Evolutionary conservation across 1,284 basidiomycete species (phyloP), one percentile per base, ranked within the genome.

Genomic region (Xerocomus amazonicus): DNA sequence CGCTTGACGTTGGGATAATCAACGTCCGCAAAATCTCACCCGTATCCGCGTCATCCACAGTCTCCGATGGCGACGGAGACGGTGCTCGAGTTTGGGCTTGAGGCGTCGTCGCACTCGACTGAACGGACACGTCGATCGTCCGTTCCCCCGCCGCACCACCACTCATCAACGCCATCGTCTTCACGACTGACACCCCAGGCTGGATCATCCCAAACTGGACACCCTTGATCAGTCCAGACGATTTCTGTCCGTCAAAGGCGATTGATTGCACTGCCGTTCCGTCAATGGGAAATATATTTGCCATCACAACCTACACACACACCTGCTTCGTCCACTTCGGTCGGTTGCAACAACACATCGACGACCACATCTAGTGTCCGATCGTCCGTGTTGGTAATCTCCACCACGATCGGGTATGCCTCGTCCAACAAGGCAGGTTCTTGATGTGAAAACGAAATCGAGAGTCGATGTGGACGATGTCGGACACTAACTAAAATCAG

Each of bases 371-470:
- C 78, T 17, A 95, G 67, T 17, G 80, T 75, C 16, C 80, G 73
- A 27, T 79, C 77, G 62, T 94, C 91, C 4, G 70, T 61, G 60
- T 91, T 93, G 6, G 70, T 77, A 12, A 93, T 74, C 35, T 79
- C 73, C 34, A 95, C 72, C 14, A 65, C 63, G 53, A 95, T 81
- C 0, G 86, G 82, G 59, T 87, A 87, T 34, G 79, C 74, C 64
- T 95, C 92, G 51, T 86, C 83, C 23, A 93, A 67, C 65, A 86
- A 90, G 0, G 90, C 90, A 0, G 85, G 83, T 0, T 75, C 66
- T 1, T 76, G 66, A 55, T 92, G 83, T 2, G 71, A 66, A 35
- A 92, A 59, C 0, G 72, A 69, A 5, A 90, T 67, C 5, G 70
- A 56, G 1, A 94, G 58, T 0, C 67, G 69, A 56, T 90, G 87